Base-by-base conservation (phyloP, 2,329 filamentous ascomycete species). In the Penicillium sp. region DNA sequence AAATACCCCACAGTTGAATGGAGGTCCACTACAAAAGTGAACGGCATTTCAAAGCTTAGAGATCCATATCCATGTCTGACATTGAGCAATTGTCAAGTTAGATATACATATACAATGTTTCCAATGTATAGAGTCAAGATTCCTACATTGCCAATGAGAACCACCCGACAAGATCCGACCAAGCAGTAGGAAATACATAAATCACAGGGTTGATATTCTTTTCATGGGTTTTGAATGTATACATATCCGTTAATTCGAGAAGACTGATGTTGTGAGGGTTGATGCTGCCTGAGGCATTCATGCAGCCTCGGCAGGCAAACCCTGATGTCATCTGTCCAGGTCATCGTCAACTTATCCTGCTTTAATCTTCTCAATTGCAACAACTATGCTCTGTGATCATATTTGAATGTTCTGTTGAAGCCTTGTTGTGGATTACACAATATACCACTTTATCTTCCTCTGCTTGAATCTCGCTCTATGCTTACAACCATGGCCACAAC, bases 401-500 rank as follows among this genome's bases (percentile, higher is more conserved):
- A 31, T 30, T 38, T 45, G 14, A 45, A 37, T 28, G 26, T 19
- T 6, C 25, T 3, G 17, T 12, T 37, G 30, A 42, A 51, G 11
- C 5, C 16, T 10, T 4, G 12, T 33, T 12, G 11, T n/a, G n/a
- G 19, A 14, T 19, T 14, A 28, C 16, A 44, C 3, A 33, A 22
- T 26, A 31, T 17, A 22, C 16, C 16, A 36, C 11, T n/a, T 30
- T 8, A 19, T 43, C 31, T 26, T 2, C 38, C 19, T 33, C 8
- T 22, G 2, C 14, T 50, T n/a, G 30, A 40, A 44, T 19, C 17
- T 33, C 14, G 4, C n/a, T 3, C 11, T 33, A 33, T 51, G 38
- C 38, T 38, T 28, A 42, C 35, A n/a, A 57, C 49, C 45, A 66
- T 66, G 62, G 46, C 62, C 53, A 50, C 61, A 43, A 33, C 58